Evolutionary conservation across 2,329 filamentous ascomycete genomes (phyloP).

Genomic region (Gliomastix tumulicola): DNA sequence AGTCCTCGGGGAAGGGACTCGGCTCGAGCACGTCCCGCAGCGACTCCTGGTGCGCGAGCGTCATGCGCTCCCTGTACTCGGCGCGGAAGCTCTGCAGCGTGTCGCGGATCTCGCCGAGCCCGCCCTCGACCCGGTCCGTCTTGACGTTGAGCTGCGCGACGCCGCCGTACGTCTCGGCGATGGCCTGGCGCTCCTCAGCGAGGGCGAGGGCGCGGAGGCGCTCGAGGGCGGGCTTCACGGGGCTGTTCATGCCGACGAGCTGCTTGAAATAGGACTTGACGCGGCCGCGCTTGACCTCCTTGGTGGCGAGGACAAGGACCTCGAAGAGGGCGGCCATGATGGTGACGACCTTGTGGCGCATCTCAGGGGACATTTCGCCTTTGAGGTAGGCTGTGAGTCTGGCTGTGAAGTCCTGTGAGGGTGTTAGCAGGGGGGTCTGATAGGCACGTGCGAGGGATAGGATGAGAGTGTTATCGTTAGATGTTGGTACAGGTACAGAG

Average conservation of each 20-base stretch:
- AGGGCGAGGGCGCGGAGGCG: slow-evolving; percentile 31
- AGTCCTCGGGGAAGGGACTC: slow-evolving; percentile 33
- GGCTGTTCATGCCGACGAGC: slow-evolving; percentile 29
- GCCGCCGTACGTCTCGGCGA: slow-evolving; percentile 33
- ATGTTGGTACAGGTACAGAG: no score
- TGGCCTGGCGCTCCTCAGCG: slow-evolving; percentile 32
- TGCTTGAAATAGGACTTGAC: slow-evolving; percentile 31
- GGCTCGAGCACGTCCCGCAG: slow-evolving; percentile 31
- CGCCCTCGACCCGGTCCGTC: slow-evolving; percentile 24
- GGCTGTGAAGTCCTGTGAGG: slow-evolving; percentile 29
- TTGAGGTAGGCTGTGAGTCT: slow-evolving; percentile 32
- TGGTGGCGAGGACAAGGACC: slow-evolving; percentile 33
- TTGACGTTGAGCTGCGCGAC: slow-evolving; percentile 25
- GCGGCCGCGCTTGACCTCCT: slow-evolving; percentile 31
- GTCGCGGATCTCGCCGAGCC: slow-evolving; percentile 25
- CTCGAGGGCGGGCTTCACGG: slow-evolving; percentile 28
- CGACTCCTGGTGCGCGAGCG: slow-evolving; percentile 23
- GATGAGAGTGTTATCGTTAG: no score
- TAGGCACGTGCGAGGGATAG: no score
- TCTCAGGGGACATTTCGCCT: slow-evolving; percentile 24
- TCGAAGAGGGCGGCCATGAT: slow-evolving; percentile 36
- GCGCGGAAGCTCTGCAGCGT: slow-evolving; percentile 22
- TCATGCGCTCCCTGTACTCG: slow-evolving; percentile 24
- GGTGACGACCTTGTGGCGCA: slow-evolving; percentile 29
- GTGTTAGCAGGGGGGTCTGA: slow-evolving; percentile 3